phyloP scores from a whole-genome alignment of 2,329 filamentous ascomycete species.

The Trichophaea hybrida region DNA sequence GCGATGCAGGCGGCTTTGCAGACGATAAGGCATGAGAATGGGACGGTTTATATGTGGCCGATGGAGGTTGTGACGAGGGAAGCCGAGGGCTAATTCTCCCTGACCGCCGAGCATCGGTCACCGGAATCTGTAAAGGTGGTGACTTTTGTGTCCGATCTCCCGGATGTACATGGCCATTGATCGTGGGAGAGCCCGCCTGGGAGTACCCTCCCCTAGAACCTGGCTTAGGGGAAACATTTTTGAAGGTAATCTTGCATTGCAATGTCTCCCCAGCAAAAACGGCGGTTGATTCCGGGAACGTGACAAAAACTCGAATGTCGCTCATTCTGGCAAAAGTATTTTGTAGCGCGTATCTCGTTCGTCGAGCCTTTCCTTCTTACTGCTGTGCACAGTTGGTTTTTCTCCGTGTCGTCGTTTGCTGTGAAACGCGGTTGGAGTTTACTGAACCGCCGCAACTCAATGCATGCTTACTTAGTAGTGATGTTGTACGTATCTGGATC shows the following conservation, averaged over 20 bases:
- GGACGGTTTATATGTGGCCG: slow-evolving; percentile 13
- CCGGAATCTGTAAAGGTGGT: slow-evolving; percentile 20
- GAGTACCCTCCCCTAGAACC: neutral
- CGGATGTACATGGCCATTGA: slow-evolving; percentile 10
- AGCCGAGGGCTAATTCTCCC: slow-evolving; percentile 16
- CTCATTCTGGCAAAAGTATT: slow-evolving; percentile 33
- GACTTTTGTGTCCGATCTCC: slow-evolving; percentile 8
- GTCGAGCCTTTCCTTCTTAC: neutral
- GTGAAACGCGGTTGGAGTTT: slow-evolving; percentile 1
- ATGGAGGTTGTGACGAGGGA: neutral
- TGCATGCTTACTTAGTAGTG: neutral
- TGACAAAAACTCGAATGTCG: slow-evolving; percentile 90
- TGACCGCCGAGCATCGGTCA: slow-evolving; percentile 9
- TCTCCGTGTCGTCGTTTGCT: neutral
- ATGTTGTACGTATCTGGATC: neutral
- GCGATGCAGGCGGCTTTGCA: slow-evolving; percentile 17
- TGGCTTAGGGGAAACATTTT: slow-evolving; percentile 50
- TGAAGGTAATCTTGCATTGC: slow-evolving; percentile 91
- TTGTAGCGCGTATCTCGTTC: neutral
- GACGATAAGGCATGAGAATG: slow-evolving; percentile 4
- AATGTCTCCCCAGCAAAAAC: slow-evolving; percentile 95
- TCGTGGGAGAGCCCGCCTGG: neutral
- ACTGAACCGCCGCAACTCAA: slow-evolving; percentile 4
- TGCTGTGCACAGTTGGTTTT: neutral
- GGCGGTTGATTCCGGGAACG: slow-evolving; percentile 72